Percentiles rank a stretch among this genome's conserved stretches.
Conservation (phyloP, 2,329 filamentous ascomycete species). For the Aspergillus sp. region DNA sequence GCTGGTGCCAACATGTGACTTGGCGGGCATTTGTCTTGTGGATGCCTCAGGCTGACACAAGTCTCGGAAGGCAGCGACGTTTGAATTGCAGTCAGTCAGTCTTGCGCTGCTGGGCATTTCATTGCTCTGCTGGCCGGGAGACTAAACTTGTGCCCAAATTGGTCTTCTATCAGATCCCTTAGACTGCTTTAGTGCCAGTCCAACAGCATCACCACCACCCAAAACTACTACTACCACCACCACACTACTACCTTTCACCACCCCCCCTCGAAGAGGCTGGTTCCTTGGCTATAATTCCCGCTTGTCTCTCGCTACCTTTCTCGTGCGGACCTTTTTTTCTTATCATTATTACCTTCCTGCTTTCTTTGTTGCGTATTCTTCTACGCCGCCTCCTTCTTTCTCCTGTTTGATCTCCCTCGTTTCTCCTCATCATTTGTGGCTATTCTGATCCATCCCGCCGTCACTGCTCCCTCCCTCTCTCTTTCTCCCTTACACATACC, state of each 20-base stretch:
- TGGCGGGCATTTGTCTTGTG: not conserved
- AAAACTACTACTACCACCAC: slow-evolving; percentile 1
- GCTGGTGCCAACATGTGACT: slow-evolving; percentile 19
- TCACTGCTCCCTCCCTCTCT: not conserved
- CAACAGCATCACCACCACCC: not conserved
- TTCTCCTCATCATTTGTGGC: not conserved
- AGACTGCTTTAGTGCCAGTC: not conserved
- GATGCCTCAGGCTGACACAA: slow-evolving; percentile 15
- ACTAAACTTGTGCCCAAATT: not conserved
- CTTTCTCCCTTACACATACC: slow-evolving; percentile 18
- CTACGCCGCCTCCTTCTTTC: slow-evolving; percentile 1
- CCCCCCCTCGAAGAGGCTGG: slow-evolving; percentile 6
- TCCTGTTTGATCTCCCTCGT: slow-evolving; percentile 6
- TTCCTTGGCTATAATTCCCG: slow-evolving; percentile 1
- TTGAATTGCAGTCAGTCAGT: no score
- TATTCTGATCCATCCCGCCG: not conserved
- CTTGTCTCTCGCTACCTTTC: not conserved
- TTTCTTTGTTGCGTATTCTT: not conserved
- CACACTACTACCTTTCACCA: not conserved
- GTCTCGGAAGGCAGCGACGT: not conserved
- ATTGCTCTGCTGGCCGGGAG: not conserved
- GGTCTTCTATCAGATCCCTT: not conserved
- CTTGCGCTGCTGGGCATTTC: no score
- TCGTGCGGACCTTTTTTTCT: not conserved
- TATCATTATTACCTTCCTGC: not conserved